Base-by-base conservation (phyloP, 805 yeast genomes). In the Kuraishia ogatae region DNA sequence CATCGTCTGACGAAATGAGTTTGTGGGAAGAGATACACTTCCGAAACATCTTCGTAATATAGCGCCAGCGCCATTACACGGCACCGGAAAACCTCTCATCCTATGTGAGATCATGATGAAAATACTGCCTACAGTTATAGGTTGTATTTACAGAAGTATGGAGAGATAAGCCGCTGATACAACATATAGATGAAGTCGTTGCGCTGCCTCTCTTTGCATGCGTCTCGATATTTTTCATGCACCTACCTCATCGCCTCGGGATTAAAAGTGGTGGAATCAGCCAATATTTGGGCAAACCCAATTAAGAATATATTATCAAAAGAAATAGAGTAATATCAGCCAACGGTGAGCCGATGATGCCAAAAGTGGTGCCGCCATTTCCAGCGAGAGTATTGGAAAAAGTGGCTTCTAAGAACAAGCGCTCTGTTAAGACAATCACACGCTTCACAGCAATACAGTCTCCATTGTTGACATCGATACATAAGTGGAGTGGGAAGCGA, bases 1-100 rank as follows among this genome's bases (percentile, higher is more conserved):
- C 73, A 71, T 69, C 1, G 73, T 58, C 17, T 69, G 69, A 53
- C 63, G 64, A 56, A 63, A 71, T 2, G 61, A 7, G n/a, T 22
- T 35, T 10, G 17, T 15, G 43, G 43, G 43, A 7, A 35, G 43
- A 10, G 43, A 11, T 35, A 11, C 17, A 35, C 43, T 35, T 17
- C 43, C 43, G 13, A 35, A 35, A 15, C 15, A 35, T 17, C 43
- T 35, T 17, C 43, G 6, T 35, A 35, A 3, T 35, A 35, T 35
- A 15, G 43, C 43, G 17, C 43, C n/a, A 13, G 43, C n/a, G n/a
- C n/a, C n/a, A n/a, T n/a, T n/a, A n/a, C n/a, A 35, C 43, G 43
- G 43, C 43, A 35, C 43, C 13, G 43, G 17, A 5, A 35, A 7
- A 7, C 43, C 43, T 17, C 13, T 35, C 7, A 35, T 35, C 6